A percentile compares a stretch with the other conserved stretches of the same genome.
phyloP scores from a whole-genome alignment of 768 basidiomycete genomes.

The Trametes gibbosa region DNA sequence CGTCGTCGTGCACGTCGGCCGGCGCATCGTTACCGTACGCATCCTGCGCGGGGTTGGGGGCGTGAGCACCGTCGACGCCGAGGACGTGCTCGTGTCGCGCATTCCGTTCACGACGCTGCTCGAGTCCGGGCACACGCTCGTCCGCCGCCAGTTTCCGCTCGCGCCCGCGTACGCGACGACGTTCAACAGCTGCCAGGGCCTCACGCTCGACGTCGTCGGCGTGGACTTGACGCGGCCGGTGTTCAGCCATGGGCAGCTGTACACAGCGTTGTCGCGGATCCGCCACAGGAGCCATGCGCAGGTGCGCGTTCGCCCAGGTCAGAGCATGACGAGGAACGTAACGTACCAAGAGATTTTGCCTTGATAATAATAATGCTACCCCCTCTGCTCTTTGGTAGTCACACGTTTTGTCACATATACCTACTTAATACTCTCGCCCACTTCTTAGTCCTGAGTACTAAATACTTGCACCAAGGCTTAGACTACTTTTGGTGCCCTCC shows the following conservation, averaged over 20 bases:
- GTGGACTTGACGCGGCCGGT: slow-evolving; percentile 37
- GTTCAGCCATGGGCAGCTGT: slow-evolving; percentile 39
- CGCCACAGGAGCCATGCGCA: slow-evolving; percentile 26
- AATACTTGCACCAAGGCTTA: too few species aligned
- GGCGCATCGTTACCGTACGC: slow-evolving; percentile 23
- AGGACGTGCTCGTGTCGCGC: slow-evolving; percentile 29
- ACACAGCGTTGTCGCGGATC: slow-evolving; percentile 32
- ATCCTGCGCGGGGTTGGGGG: slow-evolving; percentile 22
- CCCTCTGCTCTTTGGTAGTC: background rate
- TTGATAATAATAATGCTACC: background rate
- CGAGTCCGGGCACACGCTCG: slow-evolving; percentile 31
- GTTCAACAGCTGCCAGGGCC: slow-evolving; percentile 42
- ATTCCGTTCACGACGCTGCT: slow-evolving; percentile 27
- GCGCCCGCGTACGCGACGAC: slow-evolving; percentile 41
- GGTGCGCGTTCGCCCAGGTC: slow-evolving; percentile 20
- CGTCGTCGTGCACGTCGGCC: slow-evolving; percentile 30
- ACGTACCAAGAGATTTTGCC: slow-evolving; percentile 29
- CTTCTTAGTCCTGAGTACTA: too few species aligned
- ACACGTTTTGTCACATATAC: background rate
- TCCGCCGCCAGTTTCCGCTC: slow-evolving; percentile 36
- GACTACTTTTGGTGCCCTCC: too few species aligned
- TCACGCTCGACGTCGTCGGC: slow-evolving; percentile 37
- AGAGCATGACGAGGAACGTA: slow-evolving; percentile 27
- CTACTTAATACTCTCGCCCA: background rate
- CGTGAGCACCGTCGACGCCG: slow-evolving; percentile 16